These are phyloP conservation scores for Agrocybe pediades DNA, from an alignment of 768 basidiomycete genomes.

Conservation along the genomic window DNA sequence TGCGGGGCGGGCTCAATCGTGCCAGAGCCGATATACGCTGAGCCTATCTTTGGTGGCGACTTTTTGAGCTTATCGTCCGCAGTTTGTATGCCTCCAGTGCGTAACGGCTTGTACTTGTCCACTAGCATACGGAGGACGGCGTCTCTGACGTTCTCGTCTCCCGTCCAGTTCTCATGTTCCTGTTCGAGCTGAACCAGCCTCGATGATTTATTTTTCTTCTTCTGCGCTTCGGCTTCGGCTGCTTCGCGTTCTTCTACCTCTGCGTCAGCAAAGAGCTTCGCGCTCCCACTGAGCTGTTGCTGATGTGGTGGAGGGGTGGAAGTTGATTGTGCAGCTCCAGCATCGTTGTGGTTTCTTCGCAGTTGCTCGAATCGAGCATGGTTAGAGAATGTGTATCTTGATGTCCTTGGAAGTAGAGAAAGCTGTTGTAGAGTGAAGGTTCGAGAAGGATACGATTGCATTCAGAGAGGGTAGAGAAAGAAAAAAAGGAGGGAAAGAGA, in stretches of 20 bases:
- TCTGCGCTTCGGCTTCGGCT: constrained; percentile 5
- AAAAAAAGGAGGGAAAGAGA: no score
- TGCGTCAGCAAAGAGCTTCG: constrained; percentile 64
- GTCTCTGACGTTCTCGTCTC: constrained; percentile 71
- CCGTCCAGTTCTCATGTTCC: constrained; percentile 72
- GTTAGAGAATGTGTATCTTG: neutral
- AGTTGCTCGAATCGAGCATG: neutral
- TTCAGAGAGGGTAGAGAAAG: constrained; percentile 13
- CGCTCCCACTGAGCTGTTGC: constrained; percentile 19
- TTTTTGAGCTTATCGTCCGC: constrained; percentile 70
- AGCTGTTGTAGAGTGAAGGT: neutral
- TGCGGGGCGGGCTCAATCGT: neutral
- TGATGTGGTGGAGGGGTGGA: neutral
- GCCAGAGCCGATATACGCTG: neutral
- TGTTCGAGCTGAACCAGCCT: constrained; percentile 32
- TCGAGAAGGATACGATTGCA: constrained; percentile 14
- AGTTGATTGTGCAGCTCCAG: neutral
- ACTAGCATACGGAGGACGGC: constrained; percentile 82
- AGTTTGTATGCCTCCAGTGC: constrained; percentile 55
- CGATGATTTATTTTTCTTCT: constrained; percentile 11
- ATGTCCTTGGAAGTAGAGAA: neutral
- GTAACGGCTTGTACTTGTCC: constrained; percentile 83
- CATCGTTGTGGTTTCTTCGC: neutral
- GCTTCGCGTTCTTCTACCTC: constrained; percentile 47
- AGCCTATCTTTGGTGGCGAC: constrained; percentile 40